phyloP scores from a whole-genome alignment of 352 stramenopile genomes.

The Pythium aristosporum region DNA sequence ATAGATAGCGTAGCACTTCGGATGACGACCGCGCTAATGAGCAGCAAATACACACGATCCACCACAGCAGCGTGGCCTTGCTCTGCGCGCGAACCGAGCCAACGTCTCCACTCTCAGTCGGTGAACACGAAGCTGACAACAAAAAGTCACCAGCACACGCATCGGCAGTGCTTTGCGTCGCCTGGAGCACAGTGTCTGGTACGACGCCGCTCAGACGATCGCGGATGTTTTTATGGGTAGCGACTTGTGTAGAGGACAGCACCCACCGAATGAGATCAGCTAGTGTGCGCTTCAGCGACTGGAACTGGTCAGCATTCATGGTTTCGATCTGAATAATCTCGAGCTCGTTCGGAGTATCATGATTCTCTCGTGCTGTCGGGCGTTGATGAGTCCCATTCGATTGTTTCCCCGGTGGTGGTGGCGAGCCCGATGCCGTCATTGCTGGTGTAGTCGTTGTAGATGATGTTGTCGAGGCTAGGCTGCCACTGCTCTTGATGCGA shows the following conservation, averaged over 20 bases:
- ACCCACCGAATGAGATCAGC: slow-evolving; percentile 1
- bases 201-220: slow-evolving; percentile 3
- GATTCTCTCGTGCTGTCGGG: background rate
- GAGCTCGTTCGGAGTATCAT: background rate
- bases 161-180: background rate
- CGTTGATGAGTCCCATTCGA: background rate
- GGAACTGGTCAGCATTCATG: slow-evolving; percentile 12
- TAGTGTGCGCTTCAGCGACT: slow-evolving; percentile 12
- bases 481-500: slow-evolving; percentile 5
- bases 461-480: background rate
- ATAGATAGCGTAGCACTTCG: slow-evolving; percentile 40
- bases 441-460: background rate
- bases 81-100: background rate
- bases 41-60: slow-evolving; percentile 39
- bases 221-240: slow-evolving; percentile 6
- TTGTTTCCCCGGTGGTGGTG: background rate
- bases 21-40: slow-evolving; percentile 24
- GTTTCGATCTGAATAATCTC: slow-evolving; percentile 22
- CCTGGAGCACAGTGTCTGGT: background rate
- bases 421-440: background rate
- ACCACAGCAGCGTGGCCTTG: slow-evolving; percentile 20
- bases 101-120: too few relatives aligned
- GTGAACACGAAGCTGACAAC: background rate
- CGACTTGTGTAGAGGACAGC: background rate
- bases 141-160: slow-evolving; percentile 17